Evolutionary conservation across 441 rosid species (phyloP).

Genomic region (Viola pubescens): DNA sequence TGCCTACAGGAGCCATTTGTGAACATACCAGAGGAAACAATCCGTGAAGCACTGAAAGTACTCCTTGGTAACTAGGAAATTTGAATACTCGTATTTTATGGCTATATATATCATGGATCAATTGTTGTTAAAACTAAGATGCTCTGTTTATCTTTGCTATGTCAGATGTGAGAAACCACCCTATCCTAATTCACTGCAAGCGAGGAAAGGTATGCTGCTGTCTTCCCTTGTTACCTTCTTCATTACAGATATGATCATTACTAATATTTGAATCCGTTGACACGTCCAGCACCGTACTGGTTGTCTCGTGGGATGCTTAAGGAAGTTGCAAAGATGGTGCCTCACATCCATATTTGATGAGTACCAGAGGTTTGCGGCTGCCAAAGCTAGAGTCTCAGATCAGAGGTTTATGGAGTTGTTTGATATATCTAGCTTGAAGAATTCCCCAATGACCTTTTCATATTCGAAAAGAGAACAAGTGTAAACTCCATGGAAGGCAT

Average conservation of each 20-base stretch:
- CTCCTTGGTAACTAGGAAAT: slow-evolving; percentile 42
- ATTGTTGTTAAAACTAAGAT: slow-evolving; percentile 26
- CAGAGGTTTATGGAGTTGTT: slow-evolving; percentile 55
- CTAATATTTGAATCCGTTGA: background rate
- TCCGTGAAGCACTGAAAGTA: slow-evolving; percentile 66
- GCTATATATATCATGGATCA: background rate
- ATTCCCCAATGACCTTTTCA: slow-evolving; percentile 37
- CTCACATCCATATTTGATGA: slow-evolving; percentile 67
- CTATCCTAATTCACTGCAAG: slow-evolving; percentile 79
- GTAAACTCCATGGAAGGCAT: background rate
- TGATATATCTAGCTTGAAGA: slow-evolving; percentile 35
- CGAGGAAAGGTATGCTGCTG: slow-evolving; percentile 60
- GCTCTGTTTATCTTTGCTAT: slow-evolving; percentile 1
- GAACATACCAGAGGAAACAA: slow-evolving; percentile 64
- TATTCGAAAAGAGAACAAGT: slow-evolving; percentile 27
- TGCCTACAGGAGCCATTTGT: slow-evolving; percentile 65
- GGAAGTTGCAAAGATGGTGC: slow-evolving; percentile 83
- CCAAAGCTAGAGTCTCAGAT: slow-evolving; percentile 53
- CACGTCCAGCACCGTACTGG: slow-evolving; percentile 81
- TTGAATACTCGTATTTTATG: slow-evolving; percentile 26
- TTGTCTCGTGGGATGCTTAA: slow-evolving; percentile 79
- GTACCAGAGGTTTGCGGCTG: slow-evolving; percentile 54
- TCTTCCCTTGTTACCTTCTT: background rate
- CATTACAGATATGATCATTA: background rate
- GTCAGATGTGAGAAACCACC: slow-evolving; percentile 79